Base-by-base conservation (phyloP, 768 basidiomycete genomes). In the Kwoniella mangroviensis region DNA sequence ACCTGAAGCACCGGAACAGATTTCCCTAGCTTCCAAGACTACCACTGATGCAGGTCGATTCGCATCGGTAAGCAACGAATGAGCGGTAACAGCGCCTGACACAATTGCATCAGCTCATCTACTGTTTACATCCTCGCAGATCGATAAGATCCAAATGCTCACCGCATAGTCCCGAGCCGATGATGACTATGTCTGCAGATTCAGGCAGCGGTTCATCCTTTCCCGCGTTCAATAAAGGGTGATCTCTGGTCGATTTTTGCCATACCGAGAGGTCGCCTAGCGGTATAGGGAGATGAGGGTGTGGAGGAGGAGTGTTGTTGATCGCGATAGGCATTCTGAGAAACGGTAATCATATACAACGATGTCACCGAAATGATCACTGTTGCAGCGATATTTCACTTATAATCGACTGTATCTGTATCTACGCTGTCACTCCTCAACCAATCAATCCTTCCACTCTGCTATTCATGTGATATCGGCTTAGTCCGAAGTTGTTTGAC, bases 1-100 rank as follows among this genome's bases (percentile, higher is more conserved):
- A 24, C 93, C 93, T 91, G 81, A 94, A 90, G 77, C 81, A 10
- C 81, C 81, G 2, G 78, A 79, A 42, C 73, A 77, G n/a, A 72
- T 69, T 57, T 92, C 90, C 74, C 94, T 85, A 4, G 93, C 94
- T 78, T 96, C 94, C 10, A 97, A 81, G 13, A 95, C 84, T 19
- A 89, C 88, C 0, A 90, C 85, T 40, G 84, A 67, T 9, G 45
- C 53, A 4, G 77, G 77, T 55, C 73, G 67, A 22, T 73, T 54
- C 15, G 72, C 60, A 22, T 71, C 64, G 15, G 56, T 57, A 1
- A 78, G 63, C 2, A 78, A 62, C 3, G 69, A 67, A 54, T 78
- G 67, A 2, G 72, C 74, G 12, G 71, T 69, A 1, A 69, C 66
- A 7, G 74, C 70, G 19, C 77, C 77, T 78, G 34, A 15, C 15